Evolutionary conservation across 2,329 filamentous ascomycete species (phyloP).

Genomic region (Aspergillus pseudonomiae): DNA sequence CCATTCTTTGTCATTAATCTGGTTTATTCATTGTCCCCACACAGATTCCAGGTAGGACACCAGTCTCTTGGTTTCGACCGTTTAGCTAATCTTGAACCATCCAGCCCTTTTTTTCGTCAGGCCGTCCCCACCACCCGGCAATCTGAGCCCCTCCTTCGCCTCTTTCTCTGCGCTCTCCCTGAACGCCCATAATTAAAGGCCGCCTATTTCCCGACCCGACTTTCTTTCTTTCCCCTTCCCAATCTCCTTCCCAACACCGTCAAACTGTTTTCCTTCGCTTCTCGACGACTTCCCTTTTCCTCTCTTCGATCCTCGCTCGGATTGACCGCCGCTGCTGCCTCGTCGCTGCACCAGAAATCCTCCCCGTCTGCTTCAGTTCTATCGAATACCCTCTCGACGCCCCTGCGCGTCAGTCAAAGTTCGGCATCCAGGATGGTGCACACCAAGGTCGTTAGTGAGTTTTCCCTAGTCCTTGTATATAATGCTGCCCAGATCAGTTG

Average conservation of each 20-base stretch:
- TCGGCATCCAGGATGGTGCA: constrained; percentile 70
- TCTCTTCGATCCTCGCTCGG: constrained; percentile 73
- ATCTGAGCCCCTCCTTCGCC: constrained; percentile 24
- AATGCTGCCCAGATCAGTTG: background rate
- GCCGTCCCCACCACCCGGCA: constrained; percentile 18
- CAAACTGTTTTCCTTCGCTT: constrained; percentile 91
- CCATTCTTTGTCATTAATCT: background rate
- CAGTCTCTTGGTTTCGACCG: background rate
- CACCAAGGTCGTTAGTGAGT: constrained; percentile 85
- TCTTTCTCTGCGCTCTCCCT: constrained; percentile 12
- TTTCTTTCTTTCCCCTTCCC: constrained; percentile 15
- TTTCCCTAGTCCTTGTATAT: background rate
- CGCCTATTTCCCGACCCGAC: constrained; percentile 20
- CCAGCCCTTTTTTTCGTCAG: constrained; percentile 19
- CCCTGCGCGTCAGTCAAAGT: constrained; percentile 45
- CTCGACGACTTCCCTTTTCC: constrained; percentile 64
- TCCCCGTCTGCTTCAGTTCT: constrained; percentile 42
- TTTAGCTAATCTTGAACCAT: constrained; percentile 25
- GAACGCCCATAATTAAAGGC: constrained; percentile 22
- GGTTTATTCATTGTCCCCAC: constrained; percentile 5
- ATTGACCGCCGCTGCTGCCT: constrained; percentile 72
- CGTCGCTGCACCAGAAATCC: constrained; percentile 66
- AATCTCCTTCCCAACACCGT: constrained; percentile 49
- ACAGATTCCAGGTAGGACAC: background rate
- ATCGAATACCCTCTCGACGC: constrained; percentile 39